Evolutionary conservation across 139 green algal species (phyloP).

Genomic region (Chlamydomonas applanata): DNA sequence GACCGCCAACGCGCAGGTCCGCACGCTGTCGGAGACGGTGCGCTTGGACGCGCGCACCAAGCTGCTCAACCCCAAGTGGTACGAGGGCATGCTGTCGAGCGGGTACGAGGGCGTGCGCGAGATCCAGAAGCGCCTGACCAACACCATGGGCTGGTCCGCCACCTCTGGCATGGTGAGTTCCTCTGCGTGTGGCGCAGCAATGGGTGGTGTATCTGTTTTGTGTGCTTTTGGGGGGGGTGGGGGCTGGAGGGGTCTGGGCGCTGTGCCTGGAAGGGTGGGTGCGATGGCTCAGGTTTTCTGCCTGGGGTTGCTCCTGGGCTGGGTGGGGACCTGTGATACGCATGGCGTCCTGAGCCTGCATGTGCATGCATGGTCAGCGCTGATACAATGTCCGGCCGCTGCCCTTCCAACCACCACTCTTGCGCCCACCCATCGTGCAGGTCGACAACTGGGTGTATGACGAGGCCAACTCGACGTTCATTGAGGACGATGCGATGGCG

Average conservation of each 20-base stretch:
- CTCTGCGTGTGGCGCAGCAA: too few species aligned
- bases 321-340: too few species aligned
- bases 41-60: conserved; percentile 97
- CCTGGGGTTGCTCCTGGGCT: too few species aligned
- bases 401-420: too few species aligned
- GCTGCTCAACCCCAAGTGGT: conserved; percentile 99
- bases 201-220: neutral
- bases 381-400: too few species aligned
- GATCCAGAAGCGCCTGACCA: conserved; percentile 99
- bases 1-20: conserved; percentile 96
- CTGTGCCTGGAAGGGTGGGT: too few species aligned
- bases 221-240: too few species aligned
- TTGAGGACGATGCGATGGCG: conserved; percentile 95
- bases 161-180: conserved; percentile 74
- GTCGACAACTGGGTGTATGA: conserved; percentile 99
- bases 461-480: conserved; percentile 96
- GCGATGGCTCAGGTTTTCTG: too few species aligned
- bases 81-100: conserved; percentile 93
- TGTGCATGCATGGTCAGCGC: too few species aligned
- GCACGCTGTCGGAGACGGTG: conserved; percentile 92
- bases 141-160: conserved; percentile 98
- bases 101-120: conserved; percentile 98
- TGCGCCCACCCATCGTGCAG: too few species aligned
- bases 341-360: too few species aligned
- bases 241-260: too few species aligned